Conservation (phyloP, 2,329 filamentous ascomycete genomes). For the Sclerotinia nivalis region DNA sequence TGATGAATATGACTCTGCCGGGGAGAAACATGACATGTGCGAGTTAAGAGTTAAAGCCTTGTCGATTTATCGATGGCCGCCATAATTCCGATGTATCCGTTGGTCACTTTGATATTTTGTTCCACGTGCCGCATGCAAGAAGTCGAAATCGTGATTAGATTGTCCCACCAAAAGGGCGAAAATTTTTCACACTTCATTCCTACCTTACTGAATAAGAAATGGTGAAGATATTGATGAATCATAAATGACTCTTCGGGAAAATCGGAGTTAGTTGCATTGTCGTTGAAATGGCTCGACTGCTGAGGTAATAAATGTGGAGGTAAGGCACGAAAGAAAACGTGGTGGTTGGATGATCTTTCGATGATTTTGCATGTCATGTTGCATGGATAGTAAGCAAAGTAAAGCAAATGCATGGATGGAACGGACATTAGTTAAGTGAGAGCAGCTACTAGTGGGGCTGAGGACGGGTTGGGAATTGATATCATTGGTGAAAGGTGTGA, state of each 20-base stretch:
- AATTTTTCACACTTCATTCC: neutral
- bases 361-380: neutral
- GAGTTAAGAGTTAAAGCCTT: neutral
- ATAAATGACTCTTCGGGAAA: slow-evolving; percentile 10
- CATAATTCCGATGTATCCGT: neutral
- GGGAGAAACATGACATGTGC: neutral
- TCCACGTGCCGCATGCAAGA: slow-evolving; percentile 6
- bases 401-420: neutral
- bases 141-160: slow-evolving; percentile 1
- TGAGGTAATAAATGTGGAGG: neutral
- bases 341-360: slow-evolving; percentile 16
- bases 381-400: neutral
- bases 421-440: neutral
- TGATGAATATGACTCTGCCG: neutral
- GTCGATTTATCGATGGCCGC: neutral
- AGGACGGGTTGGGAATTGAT: neutral
- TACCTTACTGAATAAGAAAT: slow-evolving; percentile 4
- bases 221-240: slow-evolving; percentile 16
- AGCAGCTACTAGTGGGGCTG: neutral
- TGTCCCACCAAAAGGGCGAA: neutral
- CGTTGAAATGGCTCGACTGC: slow-evolving; percentile 12
- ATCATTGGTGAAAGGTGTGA: neutral
- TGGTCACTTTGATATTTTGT: neutral
- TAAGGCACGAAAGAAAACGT: slow-evolving; percentile 6
- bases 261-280: slow-evolving; percentile 15